A percentile compares a stretch with the other conserved stretches of the same genome.
Conservation (phyloP, 371 early-diverging fungal genomes). For the Actinomortierella ambigua region DNA sequence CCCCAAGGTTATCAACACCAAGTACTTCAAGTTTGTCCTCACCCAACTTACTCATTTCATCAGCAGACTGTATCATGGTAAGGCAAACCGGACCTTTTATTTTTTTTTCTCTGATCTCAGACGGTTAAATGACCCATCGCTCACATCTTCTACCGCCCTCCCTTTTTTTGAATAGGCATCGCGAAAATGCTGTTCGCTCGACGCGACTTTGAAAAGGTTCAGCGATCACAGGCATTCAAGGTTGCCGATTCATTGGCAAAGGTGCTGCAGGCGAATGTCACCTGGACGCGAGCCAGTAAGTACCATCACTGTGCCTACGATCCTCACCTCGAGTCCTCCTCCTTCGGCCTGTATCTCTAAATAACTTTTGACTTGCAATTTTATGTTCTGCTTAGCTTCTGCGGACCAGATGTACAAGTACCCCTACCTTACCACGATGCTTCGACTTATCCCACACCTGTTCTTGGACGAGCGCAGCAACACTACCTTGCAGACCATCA, state of each 20-base stretch:
- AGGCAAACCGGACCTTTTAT: neutral
- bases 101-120: neutral
- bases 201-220: conserved; percentile 55
- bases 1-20: conserved; percentile 70
- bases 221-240: conserved; percentile 64
- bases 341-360: neutral
- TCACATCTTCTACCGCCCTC: neutral
- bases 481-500: conserved; percentile 69
- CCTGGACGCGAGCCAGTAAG: conserved; percentile 50
- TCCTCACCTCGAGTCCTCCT: neutral
- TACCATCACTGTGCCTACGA: neutral
- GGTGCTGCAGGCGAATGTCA: conserved; percentile 57
- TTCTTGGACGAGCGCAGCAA: conserved; percentile 63
- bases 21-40: conserved; percentile 67
- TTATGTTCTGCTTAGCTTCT: conserved; percentile 3
- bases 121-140: neutral
- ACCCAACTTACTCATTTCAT: conserved; percentile 70
- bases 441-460: conserved; percentile 53
- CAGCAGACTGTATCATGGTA: conserved; percentile 73
- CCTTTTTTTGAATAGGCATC: conserved; percentile 49
- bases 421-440: conserved; percentile 59
- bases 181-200: conserved; percentile 70
- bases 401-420: conserved; percentile 47
- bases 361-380: neutral
- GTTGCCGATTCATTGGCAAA: conserved; percentile 58